Evolutionary conservation across 2,329 filamentous ascomycete genomes (phyloP).

Genomic region (Colletotrichum liaoningense): DNA sequence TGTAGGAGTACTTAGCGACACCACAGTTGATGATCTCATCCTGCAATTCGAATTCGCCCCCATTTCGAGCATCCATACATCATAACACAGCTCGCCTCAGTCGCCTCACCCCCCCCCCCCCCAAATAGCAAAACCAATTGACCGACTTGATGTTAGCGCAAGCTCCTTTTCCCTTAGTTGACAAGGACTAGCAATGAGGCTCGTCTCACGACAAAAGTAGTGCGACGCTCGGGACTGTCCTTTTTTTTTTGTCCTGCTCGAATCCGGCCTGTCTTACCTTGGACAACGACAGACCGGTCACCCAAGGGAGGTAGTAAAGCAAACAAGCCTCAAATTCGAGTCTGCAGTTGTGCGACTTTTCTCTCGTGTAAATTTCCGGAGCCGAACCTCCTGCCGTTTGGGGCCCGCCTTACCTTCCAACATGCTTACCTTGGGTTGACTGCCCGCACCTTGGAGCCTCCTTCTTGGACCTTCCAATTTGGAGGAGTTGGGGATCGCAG

Average conservation of each 20-base stretch:
- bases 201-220: constrained; percentile 7
- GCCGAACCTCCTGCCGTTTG: neutral
- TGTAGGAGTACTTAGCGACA: no score
- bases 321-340: neutral
- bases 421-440: no score
- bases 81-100: no score
- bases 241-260: neutral
- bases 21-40: neutral
- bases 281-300: neutral
- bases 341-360: neutral
- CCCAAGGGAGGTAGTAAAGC: no score
- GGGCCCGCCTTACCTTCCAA: no score
- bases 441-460: neutral
- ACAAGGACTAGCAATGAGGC: neutral
- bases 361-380: neutral
- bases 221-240: neutral
- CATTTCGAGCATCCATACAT: no score
- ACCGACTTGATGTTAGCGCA: neutral
- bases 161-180: neutral
- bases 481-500: neutral
- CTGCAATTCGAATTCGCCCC: neutral
- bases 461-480: neutral
- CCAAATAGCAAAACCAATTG: no score
- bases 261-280: neutral
- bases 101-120: no score